Conservation (phyloP, 495 filamentous ascomycete species). For the Aspergillus bridgeri region DNA sequence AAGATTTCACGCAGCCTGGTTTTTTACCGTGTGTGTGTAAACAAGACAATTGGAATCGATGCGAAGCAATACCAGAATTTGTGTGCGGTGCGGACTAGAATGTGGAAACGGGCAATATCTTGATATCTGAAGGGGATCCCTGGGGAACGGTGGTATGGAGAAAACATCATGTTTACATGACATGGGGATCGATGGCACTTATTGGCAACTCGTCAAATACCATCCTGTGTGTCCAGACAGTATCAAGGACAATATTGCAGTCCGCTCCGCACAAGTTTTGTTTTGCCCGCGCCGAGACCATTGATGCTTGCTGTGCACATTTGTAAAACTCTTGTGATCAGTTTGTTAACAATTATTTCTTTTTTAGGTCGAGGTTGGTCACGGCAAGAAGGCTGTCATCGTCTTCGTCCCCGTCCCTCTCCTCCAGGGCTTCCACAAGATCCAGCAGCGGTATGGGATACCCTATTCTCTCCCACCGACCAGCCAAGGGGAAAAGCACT, state of each 20-base stretch:
- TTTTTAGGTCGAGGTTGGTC: slow-evolving; percentile 93
- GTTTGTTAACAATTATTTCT: slow-evolving; percentile 16
- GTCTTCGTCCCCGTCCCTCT: slow-evolving; percentile 99
- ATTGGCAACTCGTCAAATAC: too few relatives aligned
- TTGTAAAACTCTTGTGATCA: neutral
- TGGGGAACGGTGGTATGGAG: neutral
- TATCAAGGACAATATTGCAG: neutral
- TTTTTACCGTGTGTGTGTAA: slow-evolving; percentile 8
- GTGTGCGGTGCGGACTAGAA: neutral
- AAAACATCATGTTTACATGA: too few relatives aligned
- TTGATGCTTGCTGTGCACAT: too few relatives aligned
- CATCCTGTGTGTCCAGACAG: neutral
- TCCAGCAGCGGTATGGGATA: slow-evolving; percentile 89
- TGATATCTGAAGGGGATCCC: neutral
- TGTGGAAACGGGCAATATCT: neutral
- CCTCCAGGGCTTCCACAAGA: slow-evolving; percentile 91
- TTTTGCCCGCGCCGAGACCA: neutral
- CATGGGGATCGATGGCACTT: neutral
- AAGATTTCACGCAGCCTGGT: slow-evolving; percentile 46
- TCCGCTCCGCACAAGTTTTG: neutral
- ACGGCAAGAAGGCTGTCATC: slow-evolving; percentile 99
- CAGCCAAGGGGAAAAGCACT: neutral
- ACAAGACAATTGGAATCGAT: neutral
- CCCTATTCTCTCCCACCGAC: neutral
- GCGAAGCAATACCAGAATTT: neutral